Base-by-base conservation (phyloP, 768 basidiomycete genomes). In the Russula sp. region DNA sequence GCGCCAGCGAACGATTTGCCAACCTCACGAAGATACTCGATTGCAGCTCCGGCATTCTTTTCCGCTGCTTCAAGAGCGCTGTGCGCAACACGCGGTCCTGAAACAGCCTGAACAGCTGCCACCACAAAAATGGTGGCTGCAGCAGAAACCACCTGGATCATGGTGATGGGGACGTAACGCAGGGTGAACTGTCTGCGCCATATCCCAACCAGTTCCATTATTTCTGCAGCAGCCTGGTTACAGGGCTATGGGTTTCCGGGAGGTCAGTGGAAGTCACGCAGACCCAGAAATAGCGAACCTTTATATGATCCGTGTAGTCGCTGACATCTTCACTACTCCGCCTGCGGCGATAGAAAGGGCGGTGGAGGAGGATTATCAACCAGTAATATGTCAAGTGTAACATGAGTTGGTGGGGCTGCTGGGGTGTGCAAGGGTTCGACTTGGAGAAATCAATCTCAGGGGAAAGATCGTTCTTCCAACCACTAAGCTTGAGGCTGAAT, bases 81-180 rank as follows among this genome's bases (percentile, higher is more conserved):
- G 34, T 44, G 44, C 1, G 67, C 67, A 35, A 68, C 35, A 27
- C 67, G 66, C 9, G 65, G 52, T 32, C 67, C 67, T 7, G 67
- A 60, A 9, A 61, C 61, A 16, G 67, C 67, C 18, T 68, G 67
- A 35, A 68, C 61, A n/a, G 67, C 67, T 18, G 62, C 60, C 5
- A 68, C 62, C n/a, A 68, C 65, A 42, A 68, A 68, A n/a, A 68
- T 67, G 31, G 65, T 68, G 55, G 66, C 67, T 3, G 67, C 67
- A 8, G 67, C 67, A 27, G 67, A 68, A 34, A 68, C 7, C 20
- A 66, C 67, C 35, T 68, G 67, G 31, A 68, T 68, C 57, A 68
- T 60, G 44, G 67, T 68, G 18, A 68, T 68, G 47, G 67, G 67
- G 14, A 68, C 67, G 31, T 60, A 68, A 42, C 67, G 67, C 18